Base-by-base conservation (phyloP, 768 basidiomycete species). In the Podaxis mareebaensis region DNA sequence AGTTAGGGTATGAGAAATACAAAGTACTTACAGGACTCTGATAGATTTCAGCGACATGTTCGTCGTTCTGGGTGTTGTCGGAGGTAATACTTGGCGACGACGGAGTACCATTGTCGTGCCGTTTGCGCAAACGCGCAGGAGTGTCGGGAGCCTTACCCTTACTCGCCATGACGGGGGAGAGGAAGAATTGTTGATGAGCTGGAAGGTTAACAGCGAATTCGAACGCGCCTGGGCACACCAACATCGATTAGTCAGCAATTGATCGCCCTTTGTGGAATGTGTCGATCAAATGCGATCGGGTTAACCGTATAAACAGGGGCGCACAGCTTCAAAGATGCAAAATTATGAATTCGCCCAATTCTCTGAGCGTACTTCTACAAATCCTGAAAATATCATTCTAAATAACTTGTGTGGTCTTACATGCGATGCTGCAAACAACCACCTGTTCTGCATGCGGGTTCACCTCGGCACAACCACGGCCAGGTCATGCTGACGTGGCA, bases 11-110 rank as follows among this genome's bases (percentile, higher is more conserved):
- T 53, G 53, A 13, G 7, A 15, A 39, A 48, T 52, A 13, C 40
- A 46, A 61, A 36, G 39, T 38, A 76, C 79, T 60, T 72, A 85
- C 84, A 12, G 83, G 78, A 63, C 78, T 80, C 65, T 81, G 81
- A 65, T 77, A 84, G 36, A 85, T 71, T 61, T 76, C 79, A 28
- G 77, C 76, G 51, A 79, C 77, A 70, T 84, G 84, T 67, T 85
- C 84, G 65, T 85, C 84, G 65, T 84, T 81, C 60, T 81, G 79
- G 33, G 79, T 77, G 56, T 74, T 64, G 44, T 73, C 72, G 30
- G 70, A 67, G 49, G 72, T 72, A 38, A 66, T 58, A 46, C 60
- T 70, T 2, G 64, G 42, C 1, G 67, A 22, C 20, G 64, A 63
- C 11, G 70, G 65, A 10, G 72, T 60, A 12, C 22, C 38, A 38